These are phyloP conservation scores for Orbilia blumenaviensis DNA, from an alignment of 2,329 filamentous ascomycete genomes.

Conservation along the genomic window DNA sequence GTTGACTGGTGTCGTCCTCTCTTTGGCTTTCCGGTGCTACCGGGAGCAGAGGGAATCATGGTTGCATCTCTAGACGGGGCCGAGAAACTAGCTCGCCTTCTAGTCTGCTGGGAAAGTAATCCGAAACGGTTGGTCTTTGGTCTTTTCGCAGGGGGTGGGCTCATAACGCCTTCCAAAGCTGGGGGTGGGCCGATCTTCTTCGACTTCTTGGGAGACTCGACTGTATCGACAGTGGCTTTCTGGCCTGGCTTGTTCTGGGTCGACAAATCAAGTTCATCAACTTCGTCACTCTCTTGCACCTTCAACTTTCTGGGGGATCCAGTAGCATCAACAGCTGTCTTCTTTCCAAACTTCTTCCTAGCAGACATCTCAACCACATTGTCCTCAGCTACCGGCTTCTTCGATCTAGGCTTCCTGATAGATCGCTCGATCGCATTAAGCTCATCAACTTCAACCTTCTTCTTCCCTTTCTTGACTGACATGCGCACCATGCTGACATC, in stretches of 20 bases:
- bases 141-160: conserved; percentile 39
- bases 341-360: neutral
- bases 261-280: too few species aligned
- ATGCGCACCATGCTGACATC: conserved; percentile 42
- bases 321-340: neutral
- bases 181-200: neutral
- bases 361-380: conserved; percentile 16
- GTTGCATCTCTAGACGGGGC: conserved; percentile 18
- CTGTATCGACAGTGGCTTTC: too few species aligned
- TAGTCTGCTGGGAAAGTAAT: conserved; percentile 10
- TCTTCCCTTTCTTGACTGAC: conserved; percentile 1
- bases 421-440: neutral
- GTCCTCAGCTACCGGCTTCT: conserved; percentile 17
- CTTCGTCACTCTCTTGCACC: too few species aligned
- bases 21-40: conserved; percentile 17
- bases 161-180: conserved; percentile 17
- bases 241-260: too few species aligned
- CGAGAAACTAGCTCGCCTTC: conserved; percentile 35
- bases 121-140: conserved; percentile 24
- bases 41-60: conserved; percentile 25
- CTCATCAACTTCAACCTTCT: neutral
- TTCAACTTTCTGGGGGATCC: too few species aligned
- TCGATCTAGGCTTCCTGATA: neutral
- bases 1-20: conserved; percentile 14
- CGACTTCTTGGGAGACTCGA: neutral